A percentile compares a stretch with the other conserved stretches of the same genome.
Conservation (phyloP, 345 rosid species). For the Arabis alpina region DNA sequence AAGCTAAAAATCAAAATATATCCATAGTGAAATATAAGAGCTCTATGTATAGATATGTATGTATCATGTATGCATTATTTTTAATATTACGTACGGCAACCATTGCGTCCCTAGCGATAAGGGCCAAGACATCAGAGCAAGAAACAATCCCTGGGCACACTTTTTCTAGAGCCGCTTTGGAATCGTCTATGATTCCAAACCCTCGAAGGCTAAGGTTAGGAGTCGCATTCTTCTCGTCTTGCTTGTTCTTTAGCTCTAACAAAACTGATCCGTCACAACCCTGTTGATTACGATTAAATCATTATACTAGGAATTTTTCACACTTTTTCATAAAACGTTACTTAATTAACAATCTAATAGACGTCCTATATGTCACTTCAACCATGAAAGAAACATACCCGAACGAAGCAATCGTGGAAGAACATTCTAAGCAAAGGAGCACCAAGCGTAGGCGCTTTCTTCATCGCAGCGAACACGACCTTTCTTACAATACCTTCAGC, state of each 20-base stretch:
- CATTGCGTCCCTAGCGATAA: constrained; percentile 64
- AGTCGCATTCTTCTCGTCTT: constrained; percentile 54
- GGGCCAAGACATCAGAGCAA: constrained; percentile 65
- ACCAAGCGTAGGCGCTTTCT: constrained; percentile 41
- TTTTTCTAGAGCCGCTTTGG: constrained; percentile 56
- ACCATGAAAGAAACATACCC: constrained; percentile 46
- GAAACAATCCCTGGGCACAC: constrained; percentile 68
- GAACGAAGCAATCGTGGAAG: constrained; percentile 68
- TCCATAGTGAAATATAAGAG: background rate
- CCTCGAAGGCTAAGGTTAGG: constrained; percentile 63
- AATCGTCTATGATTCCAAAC: constrained; percentile 60
- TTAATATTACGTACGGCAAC: constrained; percentile 48
- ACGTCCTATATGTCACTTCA: background rate
- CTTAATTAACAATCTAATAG: background rate
- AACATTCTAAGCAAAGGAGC: constrained; percentile 69
- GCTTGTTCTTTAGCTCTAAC: constrained; percentile 46
- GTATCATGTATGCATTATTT: background rate
- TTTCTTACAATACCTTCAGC: constrained; percentile 50
- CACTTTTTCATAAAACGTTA: background rate
- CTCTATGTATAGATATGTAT: background rate
- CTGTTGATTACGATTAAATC: constrained; percentile 38
- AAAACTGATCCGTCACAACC: constrained; percentile 77
- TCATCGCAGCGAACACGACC: constrained; percentile 45
- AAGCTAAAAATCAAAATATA: constrained; percentile 40
- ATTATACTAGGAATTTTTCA: constrained; percentile 1